A percentile compares a stretch with the other conserved stretches of the same genome.
These are phyloP conservation scores for Macrophomina phaseolina DNA, from an alignment of 2,329 filamentous ascomycete genomes.

Conservation along the genomic window DNA sequence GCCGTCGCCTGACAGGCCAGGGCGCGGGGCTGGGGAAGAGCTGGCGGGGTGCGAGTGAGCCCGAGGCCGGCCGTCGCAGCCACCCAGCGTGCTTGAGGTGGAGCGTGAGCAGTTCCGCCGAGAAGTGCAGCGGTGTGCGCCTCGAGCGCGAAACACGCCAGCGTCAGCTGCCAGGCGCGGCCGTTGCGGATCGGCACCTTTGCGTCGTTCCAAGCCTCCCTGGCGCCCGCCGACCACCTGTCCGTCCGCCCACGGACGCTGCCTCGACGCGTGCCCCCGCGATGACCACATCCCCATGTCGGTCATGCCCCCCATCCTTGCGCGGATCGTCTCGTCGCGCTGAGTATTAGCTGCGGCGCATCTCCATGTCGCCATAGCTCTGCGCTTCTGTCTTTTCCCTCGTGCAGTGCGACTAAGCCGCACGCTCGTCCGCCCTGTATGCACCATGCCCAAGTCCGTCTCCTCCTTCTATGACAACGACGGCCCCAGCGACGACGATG, in stretches of 20 bases:
- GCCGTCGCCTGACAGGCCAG: constrained; percentile 2
- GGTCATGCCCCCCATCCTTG: constrained; percentile 22
- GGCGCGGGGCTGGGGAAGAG: not conserved
- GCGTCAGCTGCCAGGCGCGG: constrained; percentile 1
- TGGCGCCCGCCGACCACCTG: not conserved
- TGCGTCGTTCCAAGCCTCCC: not conserved
- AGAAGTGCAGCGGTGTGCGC: no score
- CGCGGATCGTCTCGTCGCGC: constrained; percentile 13
- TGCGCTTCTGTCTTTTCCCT: not conserved
- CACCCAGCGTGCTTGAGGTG: no score
- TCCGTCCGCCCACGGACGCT: not conserved
- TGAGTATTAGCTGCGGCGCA: constrained; percentile 4
- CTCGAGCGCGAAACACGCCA: not conserved
- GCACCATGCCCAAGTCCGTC: constrained; percentile 44
- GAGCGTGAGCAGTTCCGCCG: no score
- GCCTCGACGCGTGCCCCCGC: constrained; percentile 20
- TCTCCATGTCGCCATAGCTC: not conserved
- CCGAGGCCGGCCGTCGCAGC: not conserved
- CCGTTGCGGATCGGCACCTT: not conserved
- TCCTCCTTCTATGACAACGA: constrained; percentile 44
- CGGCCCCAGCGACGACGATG: constrained; percentile 37
- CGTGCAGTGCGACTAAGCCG: not conserved
- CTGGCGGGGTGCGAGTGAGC: not conserved
- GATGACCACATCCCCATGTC: constrained; percentile 13
- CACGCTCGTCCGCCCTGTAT: not conserved